Conservation (phyloP, 1,139 yeast genomes). For the Pichia sp. region DNA sequence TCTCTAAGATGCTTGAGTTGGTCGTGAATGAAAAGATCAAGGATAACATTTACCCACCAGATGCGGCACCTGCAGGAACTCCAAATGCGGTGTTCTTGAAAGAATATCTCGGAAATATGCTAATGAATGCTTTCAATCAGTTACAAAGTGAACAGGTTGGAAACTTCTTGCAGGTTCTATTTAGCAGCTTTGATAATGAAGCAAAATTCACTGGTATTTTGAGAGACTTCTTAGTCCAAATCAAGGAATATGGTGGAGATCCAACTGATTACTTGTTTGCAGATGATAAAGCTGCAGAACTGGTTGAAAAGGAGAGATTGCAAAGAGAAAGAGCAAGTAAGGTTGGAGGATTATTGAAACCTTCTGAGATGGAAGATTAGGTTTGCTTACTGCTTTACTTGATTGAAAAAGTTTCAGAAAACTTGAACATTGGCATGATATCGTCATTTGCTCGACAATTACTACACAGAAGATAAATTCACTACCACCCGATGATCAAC, state of each 20-base stretch:
- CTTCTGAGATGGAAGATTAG: constrained; percentile 89
- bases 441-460: too few species aligned
- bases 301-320: constrained; percentile 55
- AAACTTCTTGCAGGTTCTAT: constrained; percentile 72
- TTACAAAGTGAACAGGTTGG: constrained; percentile 76
- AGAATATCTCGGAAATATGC: constrained; percentile 75
- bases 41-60: constrained; percentile 65
- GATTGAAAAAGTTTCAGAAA: too few species aligned
- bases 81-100: constrained; percentile 72
- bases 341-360: constrained; percentile 92
- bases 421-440: too few species aligned
- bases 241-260: constrained; percentile 94
- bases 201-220: constrained; percentile 74
- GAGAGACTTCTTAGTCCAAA: constrained; percentile 94
- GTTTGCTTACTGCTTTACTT: too few species aligned
- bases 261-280: constrained; percentile 89
- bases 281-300: constrained; percentile 82
- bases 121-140: constrained; percentile 85
- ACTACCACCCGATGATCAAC: too few species aligned
- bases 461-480: too few species aligned
- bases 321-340: constrained; percentile 79
- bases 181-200: constrained; percentile 66
- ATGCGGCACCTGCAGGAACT: constrained; percentile 77
- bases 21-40: constrained; percentile 71
- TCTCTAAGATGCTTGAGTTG: constrained; percentile 76